A percentile compares a stretch with the other conserved stretches of the same genome.
These are phyloP conservation scores for Lichtheimia ramosa DNA, from an alignment of 371 early-diverging fungal species.

Conservation along the genomic window DNA sequence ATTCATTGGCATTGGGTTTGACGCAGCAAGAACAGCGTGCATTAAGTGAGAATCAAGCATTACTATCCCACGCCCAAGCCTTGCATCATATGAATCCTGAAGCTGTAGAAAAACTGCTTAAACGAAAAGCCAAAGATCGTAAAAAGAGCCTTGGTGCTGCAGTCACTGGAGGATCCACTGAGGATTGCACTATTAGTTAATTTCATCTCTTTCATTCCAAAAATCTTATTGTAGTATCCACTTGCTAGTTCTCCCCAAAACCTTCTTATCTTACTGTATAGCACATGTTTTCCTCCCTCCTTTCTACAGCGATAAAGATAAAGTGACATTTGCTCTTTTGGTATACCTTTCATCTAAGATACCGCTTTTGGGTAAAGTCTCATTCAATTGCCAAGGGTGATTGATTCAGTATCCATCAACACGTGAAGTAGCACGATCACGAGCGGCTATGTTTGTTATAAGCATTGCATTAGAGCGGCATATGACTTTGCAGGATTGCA, in stretches of 20 bases:
- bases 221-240: neutral
- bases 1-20: constrained; percentile 31
- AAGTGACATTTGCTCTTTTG: too few relatives aligned
- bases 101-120: constrained; percentile 18
- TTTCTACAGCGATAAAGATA: too few relatives aligned
- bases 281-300: too few relatives aligned
- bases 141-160: constrained; percentile 7
- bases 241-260: neutral
- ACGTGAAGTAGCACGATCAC: too few relatives aligned
- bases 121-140: constrained; percentile 14
- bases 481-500: too few relatives aligned
- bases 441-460: too few relatives aligned
- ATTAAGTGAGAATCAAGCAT: constrained; percentile 31
- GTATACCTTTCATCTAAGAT: too few relatives aligned
- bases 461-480: too few relatives aligned
- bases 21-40: constrained; percentile 37
- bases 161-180: constrained; percentile 10
- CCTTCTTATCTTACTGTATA: neutral
- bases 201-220: neutral
- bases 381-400: too few relatives aligned
- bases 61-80: constrained; percentile 29
- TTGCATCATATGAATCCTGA: constrained; percentile 22
- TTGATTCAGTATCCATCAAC: too few relatives aligned
- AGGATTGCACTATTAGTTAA: constrained; percentile 26
- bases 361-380: too few relatives aligned